Conservation (phyloP, 2,329 filamentous ascomycete species). For the Gaeumannomyces sp. region DNA sequence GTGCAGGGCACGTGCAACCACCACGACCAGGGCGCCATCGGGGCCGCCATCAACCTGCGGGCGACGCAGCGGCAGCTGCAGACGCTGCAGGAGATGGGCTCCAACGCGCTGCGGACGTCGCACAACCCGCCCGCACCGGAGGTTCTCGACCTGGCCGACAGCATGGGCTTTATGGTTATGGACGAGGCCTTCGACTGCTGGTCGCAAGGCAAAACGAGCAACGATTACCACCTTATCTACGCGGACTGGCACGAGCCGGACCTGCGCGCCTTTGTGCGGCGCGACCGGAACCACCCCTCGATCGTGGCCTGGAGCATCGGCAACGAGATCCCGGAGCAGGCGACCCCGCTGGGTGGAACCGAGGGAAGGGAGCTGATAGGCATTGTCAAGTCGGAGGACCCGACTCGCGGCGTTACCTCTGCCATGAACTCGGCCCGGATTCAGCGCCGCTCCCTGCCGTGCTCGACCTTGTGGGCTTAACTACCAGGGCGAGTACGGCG, state of each 20-base stretch:
- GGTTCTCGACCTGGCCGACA: slow-evolving; percentile 42
- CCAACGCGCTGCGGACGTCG: slow-evolving; percentile 43
- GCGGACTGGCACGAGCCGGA: slow-evolving; percentile 48
- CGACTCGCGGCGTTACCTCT: slow-evolving; percentile 36
- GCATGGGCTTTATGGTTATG: slow-evolving; percentile 42
- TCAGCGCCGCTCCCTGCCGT: slow-evolving; percentile 31
- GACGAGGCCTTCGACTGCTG: slow-evolving; percentile 50
- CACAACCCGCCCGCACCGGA: slow-evolving; percentile 49
- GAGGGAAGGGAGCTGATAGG: slow-evolving; percentile 30
- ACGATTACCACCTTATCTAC: slow-evolving; percentile 47
- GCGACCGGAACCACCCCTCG: slow-evolving; percentile 51
- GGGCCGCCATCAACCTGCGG: slow-evolving; percentile 42
- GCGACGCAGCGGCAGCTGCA: slow-evolving; percentile 43
- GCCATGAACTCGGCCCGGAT: slow-evolving; percentile 39
- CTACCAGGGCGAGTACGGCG: slow-evolving; percentile 47
- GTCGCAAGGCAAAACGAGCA: slow-evolving; percentile 34
- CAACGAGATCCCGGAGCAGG: slow-evolving; percentile 48
- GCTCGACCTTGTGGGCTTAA: slow-evolving; percentile 44
- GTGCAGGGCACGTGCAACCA: slow-evolving; percentile 45
- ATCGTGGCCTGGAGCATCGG: slow-evolving; percentile 47
- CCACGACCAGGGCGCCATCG: slow-evolving; percentile 44
- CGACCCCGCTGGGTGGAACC: slow-evolving; percentile 22
- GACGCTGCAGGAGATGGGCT: slow-evolving; percentile 42
- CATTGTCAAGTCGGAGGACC: slow-evolving; percentile 40
- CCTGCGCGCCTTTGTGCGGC: slow-evolving; percentile 41